Base-by-base conservation (phyloP, 768 basidiomycete species). In the Cystofilobasidium macerans region DNA sequence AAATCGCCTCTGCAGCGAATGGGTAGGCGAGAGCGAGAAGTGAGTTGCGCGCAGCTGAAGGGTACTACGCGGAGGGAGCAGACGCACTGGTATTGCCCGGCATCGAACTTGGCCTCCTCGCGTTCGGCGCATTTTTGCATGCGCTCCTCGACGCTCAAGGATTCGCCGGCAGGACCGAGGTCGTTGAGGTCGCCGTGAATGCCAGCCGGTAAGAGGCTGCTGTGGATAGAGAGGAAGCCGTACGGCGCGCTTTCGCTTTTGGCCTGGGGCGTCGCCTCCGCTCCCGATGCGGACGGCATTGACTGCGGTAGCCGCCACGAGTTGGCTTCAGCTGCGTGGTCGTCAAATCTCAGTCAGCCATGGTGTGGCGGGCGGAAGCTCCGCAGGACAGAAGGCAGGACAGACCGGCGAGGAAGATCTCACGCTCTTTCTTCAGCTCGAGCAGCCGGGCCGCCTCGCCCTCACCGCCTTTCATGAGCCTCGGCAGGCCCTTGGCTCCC, bases 111-210 rank as follows among this genome's bases (percentile, higher is more conserved):
- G 35, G 81, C 78, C 43, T 89, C 79, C 73, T 90, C 89, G 68
- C 83, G 84, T 62, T 77, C 74, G 14, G 83, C 69, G 57, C 88
- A 81, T 66, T 78, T 78, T 47, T 67, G 70, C 33, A 83, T 79
- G 42, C 88, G 81, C 69, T 85, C 83, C 3, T 75, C 72, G 16
- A 71, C 75, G 16, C 78, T 73, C 61, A 81, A 81, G 1, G 73
- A 79, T 76, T 92, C 89, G 18, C 81, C 85, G 68, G 85, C 81
- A 22, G 77, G 59, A 5, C 87, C 88, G 18, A 90, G 80, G 71
- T 89, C 88, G 71, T 89, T 87, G 14, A 89, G 79, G 72, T 90
- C 89, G 72, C 90, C 89, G 72, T 86, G 87, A 3, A 82, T 54
- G 30, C 51, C 51, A 5, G 28, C n/a, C 28, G 76, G 78, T 72